Base-by-base conservation (phyloP, 140 eudicot species). In the Anethum foeniculum region DNA sequence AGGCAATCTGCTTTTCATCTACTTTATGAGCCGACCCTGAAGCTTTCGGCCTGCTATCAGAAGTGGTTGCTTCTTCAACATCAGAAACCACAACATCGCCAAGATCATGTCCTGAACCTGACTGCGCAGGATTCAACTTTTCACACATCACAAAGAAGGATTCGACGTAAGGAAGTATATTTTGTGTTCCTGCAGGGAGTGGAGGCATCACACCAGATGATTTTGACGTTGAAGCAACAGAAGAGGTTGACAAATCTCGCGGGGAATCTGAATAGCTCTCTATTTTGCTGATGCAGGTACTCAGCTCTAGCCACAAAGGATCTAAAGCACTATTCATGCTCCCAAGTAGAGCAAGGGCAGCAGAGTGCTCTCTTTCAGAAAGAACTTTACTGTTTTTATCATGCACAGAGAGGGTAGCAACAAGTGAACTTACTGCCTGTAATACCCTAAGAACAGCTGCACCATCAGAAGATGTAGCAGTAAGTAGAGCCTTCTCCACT, bases 71-170 rank as follows among this genome's bases (percentile, higher is more conserved):
- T 69, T 93, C 99, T 3, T 93, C 99, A 46, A 82, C 87, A 76
- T 87, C 93, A 36, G 93, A 77, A 62, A 82, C 85, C 6, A 85
- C 80, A 38, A 88, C 78, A 9, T 82, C 83, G 56, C 87, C 87
- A 30, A 88, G 82, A 49, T 94, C 97, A 56, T 86, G 96, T 11
- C 91, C 87, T 11, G 88, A 76, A 80, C 88, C 89, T 18, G 92
- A 81, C 72, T 75, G 88, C 28, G 86, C 90, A 5, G 95, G 92
- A 19, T 96, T 91, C 90, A 96, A 84, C 83, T 96, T 96, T 84
- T 96, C 99, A 90, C 99, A 96, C 90, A 87, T 89, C 38, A 96
- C 98, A 76, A 96, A 93, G 88, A 96, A 96, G 27, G 98, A 91
- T 76, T 96, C 99, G 38, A 96, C 93, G 25, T 92, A 96, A 0